phyloP scores from a whole-genome alignment of 495 filamentous ascomycete genomes.

The Emericellopsis terricola region DNA sequence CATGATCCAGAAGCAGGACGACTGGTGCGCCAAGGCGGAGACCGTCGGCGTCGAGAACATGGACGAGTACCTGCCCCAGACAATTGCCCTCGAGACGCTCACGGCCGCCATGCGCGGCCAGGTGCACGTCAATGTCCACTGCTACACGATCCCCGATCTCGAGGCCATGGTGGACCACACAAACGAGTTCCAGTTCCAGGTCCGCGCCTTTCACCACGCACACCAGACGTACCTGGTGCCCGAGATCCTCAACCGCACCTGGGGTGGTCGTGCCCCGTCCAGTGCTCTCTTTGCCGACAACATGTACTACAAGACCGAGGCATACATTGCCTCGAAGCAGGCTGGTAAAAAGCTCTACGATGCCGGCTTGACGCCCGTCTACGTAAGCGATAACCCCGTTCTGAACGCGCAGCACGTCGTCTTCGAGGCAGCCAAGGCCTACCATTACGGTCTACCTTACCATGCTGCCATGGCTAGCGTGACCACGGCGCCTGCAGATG shows the following conservation, averaged over 20 bases:
- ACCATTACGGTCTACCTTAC: conserved; percentile 40
- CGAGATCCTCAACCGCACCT: conserved; percentile 35
- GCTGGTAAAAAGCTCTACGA: conserved; percentile 43
- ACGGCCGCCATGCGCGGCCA: conserved; percentile 40
- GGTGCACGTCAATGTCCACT: conserved; percentile 44
- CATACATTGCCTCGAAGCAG: conserved; percentile 37
- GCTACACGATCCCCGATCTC: conserved; percentile 46
- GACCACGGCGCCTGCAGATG: conserved; percentile 40
- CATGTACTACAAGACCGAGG: conserved; percentile 46
- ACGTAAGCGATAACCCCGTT: conserved; percentile 31
- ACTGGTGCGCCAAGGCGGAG: conserved; percentile 37
- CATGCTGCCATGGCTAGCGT: conserved; percentile 41
- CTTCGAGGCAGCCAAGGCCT: conserved; percentile 42
- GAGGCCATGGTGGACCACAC: conserved; percentile 43
- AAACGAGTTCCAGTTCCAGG: conserved; percentile 44
- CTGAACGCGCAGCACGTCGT: conserved; percentile 31
- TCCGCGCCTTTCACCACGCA: conserved; percentile 47
- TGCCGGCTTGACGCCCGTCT: conserved; percentile 33
- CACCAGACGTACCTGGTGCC: conserved; percentile 42
- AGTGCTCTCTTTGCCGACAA: conserved; percentile 39
- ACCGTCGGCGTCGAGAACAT: conserved; percentile 18
- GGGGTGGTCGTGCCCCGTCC: conserved; percentile 24
- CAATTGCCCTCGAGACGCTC: conserved; percentile 38
- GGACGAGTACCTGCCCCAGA: conserved; percentile 28
- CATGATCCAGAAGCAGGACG: conserved; percentile 33